These are phyloP conservation scores for Malus hybrid DNA, from an alignment of 331 rosid species.

Conservation along the genomic window DNA sequence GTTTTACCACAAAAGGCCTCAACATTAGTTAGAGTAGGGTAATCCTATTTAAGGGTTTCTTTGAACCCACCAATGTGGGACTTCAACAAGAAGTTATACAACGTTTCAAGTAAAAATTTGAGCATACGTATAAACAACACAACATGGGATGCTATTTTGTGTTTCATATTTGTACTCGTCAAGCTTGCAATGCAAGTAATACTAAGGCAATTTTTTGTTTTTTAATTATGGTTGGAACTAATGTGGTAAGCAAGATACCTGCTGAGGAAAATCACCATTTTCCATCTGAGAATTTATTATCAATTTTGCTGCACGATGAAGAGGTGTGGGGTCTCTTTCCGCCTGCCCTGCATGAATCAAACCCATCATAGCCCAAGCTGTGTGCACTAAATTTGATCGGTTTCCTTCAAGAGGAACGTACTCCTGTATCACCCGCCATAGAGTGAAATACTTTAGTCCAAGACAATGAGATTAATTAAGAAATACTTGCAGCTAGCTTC, in stretches of 20 bases:
- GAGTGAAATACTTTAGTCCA: background rate
- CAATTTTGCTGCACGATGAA: conserved; percentile 36
- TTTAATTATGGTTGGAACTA: too few relatives aligned
- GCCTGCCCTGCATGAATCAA: too few relatives aligned
- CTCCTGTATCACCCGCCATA: conserved; percentile 15
- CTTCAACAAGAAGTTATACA: background rate
- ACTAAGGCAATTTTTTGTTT: too few relatives aligned
- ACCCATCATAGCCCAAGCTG: conserved; percentile 20
- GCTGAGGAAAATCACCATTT: conserved; percentile 65
- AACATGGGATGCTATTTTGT: background rate
- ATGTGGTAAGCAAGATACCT: background rate
- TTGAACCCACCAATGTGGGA: too few relatives aligned
- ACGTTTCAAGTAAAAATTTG: background rate
- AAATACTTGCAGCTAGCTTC: background rate
- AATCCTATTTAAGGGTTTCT: too few relatives aligned
- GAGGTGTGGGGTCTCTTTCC: conserved; percentile 16
- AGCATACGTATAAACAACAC: background rate
- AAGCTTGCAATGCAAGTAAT: background rate
- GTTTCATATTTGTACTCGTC: background rate
- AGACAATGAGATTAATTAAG: background rate
- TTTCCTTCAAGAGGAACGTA: conserved; percentile 46
- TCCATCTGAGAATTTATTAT: background rate
- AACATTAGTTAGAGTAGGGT: too few relatives aligned
- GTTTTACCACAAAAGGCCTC: too few relatives aligned
- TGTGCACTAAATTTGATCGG: conserved; percentile 59